Conservation (phyloP, 805 yeast species). For the Cyberlindnera veronae region DNA sequence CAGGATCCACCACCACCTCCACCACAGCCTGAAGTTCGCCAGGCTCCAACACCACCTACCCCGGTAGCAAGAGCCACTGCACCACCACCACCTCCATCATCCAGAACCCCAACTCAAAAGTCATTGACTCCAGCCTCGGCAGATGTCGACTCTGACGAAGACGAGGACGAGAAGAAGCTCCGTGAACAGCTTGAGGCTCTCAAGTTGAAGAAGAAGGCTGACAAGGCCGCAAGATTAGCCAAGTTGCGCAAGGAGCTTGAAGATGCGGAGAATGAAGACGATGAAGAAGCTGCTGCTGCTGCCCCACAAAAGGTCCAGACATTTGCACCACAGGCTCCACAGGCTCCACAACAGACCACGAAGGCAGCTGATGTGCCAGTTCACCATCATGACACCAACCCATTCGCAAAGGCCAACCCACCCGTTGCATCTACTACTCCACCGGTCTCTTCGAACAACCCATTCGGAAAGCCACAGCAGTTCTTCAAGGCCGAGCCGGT, state of each 20-base stretch:
- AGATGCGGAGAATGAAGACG: slow-evolving; percentile 43
- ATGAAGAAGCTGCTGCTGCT: slow-evolving; percentile 38
- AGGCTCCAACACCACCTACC: slow-evolving; percentile 1
- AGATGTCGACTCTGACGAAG: slow-evolving; percentile 41
- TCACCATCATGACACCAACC: slow-evolving; percentile 27
- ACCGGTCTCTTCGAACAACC: slow-evolving; percentile 37
- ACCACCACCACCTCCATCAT: slow-evolving; percentile 10
- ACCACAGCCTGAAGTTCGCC: slow-evolving; percentile 2
- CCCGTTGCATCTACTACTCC: slow-evolving; percentile 14
- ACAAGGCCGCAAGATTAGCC: slow-evolving; percentile 58
- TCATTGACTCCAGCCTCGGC: too few species aligned
- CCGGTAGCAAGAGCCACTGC: slow-evolving; percentile 1
- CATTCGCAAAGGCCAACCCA: slow-evolving; percentile 20
- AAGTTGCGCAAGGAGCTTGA: slow-evolving; percentile 58
- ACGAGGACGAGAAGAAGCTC: slow-evolving; percentile 45
- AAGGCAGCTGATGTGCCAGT: slow-evolving; percentile 15
- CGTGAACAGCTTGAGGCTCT: slow-evolving; percentile 38
- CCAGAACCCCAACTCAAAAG: not conserved
- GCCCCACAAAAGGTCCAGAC: slow-evolving; percentile 17
- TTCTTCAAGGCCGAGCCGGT: slow-evolving; percentile 23
- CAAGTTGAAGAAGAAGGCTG: slow-evolving; percentile 49
- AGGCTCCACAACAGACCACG: slow-evolving; percentile 22
- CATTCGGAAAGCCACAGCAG: slow-evolving; percentile 53
- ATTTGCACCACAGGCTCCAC: slow-evolving; percentile 20
- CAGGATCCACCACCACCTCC: slow-evolving; percentile 2